Conservation (phyloP, 73 alveolate species). For the Urostyla sp. region DNA sequence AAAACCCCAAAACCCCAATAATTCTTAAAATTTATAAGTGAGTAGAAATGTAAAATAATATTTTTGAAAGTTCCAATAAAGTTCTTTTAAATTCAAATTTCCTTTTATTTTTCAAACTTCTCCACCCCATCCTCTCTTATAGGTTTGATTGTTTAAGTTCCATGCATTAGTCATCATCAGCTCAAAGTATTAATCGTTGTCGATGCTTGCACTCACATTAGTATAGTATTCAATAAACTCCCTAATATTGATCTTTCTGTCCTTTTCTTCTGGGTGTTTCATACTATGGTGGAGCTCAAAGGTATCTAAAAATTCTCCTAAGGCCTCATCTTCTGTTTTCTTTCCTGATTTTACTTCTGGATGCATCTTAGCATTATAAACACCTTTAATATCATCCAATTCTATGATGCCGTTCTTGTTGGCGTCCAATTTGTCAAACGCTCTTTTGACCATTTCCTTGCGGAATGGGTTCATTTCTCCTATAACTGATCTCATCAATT, state of each 20-base stretch:
- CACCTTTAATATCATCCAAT: conserved; percentile 78
- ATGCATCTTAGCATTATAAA: conserved; percentile 77
- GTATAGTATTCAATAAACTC: conserved; percentile 79
- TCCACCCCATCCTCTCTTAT: conserved; percentile 62
- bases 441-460: conserved; percentile 67
- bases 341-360: conserved; percentile 87
- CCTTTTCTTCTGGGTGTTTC: conserved; percentile 58
- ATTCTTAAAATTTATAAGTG: too few relatives aligned
- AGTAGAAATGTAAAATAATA: not conserved
- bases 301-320: conserved; percentile 78
- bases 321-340: conserved; percentile 85
- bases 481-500: conserved; percentile 61
- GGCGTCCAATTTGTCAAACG: conserved; percentile 71
- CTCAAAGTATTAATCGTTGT: conserved; percentile 77
- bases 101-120: conserved; percentile 53
- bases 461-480: conserved; percentile 75
- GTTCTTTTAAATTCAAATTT: not conserved
- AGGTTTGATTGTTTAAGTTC: conserved; percentile 54
- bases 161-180: conserved; percentile 77
- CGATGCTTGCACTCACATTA: conserved; percentile 72
- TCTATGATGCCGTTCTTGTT: conserved; percentile 71
- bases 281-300: conserved; percentile 75
- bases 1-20: too few relatives aligned
- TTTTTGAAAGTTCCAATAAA: not conserved
- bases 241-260: conserved; percentile 64